Evolutionary conservation across 192 early-diverging fungal species (phyloP).

Genomic region (Coemansia sp.): DNA sequence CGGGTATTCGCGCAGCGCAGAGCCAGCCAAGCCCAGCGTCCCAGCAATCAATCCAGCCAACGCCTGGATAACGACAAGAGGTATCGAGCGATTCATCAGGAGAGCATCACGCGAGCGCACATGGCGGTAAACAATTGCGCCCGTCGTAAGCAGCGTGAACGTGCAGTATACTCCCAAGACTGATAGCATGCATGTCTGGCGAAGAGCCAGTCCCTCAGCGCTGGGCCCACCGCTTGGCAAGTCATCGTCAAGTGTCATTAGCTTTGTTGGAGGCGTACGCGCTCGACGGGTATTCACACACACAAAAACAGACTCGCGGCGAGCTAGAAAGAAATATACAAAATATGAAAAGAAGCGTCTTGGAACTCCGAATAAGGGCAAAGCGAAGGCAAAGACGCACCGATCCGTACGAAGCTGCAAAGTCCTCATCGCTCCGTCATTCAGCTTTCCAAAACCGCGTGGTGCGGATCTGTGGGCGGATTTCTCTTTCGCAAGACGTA

Average conservation of each 20-base stretch:
- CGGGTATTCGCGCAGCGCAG: constrained; percentile 20
- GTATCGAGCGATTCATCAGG: constrained; percentile 19
- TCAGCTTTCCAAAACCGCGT: not conserved
- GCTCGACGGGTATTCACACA: not conserved
- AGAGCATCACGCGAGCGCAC: constrained; percentile 10
- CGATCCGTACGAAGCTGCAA: not conserved
- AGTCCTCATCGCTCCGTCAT: not conserved
- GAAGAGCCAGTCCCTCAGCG: constrained; percentile 8
- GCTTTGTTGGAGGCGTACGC: not conserved
- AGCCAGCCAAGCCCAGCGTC: constrained; percentile 15
- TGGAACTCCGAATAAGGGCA: not conserved
- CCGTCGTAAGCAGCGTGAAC: constrained; percentile 17
- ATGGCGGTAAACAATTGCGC: constrained; percentile 21
- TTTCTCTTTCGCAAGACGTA: not conserved
- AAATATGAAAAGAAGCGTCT: constrained; percentile 5
- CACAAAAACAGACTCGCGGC: not conserved
- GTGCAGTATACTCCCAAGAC: constrained; percentile 23
- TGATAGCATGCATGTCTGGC: constrained; percentile 9
- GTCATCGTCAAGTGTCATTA: not conserved
- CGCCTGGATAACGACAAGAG: constrained; percentile 25
- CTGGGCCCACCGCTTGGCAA: not conserved
- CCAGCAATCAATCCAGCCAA: constrained; percentile 12
- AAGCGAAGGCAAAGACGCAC: not conserved
- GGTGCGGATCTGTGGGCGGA: not conserved
- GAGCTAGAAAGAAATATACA: not conserved